Evolutionary conservation across 2,329 filamentous ascomycete genomes (phyloP).

Genomic region (Aphanocladium album): DNA sequence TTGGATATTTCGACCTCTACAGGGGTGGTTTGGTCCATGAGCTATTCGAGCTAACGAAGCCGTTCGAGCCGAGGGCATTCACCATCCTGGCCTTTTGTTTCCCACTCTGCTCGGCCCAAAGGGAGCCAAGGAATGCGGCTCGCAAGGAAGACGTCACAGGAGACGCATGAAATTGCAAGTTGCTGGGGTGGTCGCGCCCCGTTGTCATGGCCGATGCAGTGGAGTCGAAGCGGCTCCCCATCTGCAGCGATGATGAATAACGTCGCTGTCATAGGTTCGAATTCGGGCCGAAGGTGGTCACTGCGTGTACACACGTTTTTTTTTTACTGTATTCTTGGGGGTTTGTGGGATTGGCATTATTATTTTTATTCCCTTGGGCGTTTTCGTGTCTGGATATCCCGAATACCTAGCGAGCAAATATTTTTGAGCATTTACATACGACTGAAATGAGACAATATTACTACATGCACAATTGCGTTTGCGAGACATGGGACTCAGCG

Average conservation of each 20-base stretch:
- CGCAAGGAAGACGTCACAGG: slow-evolving; percentile 3
- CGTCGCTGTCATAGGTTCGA: not conserved
- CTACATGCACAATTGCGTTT: not conserved
- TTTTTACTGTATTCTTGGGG: not conserved
- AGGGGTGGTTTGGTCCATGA: not conserved
- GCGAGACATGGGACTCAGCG: no score
- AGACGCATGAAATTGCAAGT: slow-evolving; percentile 2
- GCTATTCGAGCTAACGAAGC: not conserved
- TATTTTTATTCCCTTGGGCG: not conserved
- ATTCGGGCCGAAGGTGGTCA: not conserved
- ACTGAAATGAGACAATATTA: slow-evolving; percentile 4
- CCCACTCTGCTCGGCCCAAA: not conserved
- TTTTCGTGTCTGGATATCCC: not conserved
- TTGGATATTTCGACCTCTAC: not conserved
- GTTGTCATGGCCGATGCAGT: not conserved
- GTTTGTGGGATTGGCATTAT: not conserved
- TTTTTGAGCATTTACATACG: slow-evolving; percentile 1
- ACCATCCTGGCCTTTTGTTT: not conserved
- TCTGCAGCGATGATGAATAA: not conserved
- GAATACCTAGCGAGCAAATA: not conserved
- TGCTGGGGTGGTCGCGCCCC: not conserved
- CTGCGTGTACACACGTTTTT: not conserved
- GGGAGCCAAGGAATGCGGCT: not conserved
- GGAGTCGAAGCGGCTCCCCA: not conserved
- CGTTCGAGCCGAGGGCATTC: slow-evolving; percentile 3